Evolutionary conservation across 495 filamentous ascomycete genomes (phyloP), one percentile per base, ranked within the genome.

Genomic region (Penicillium lagena): DNA sequence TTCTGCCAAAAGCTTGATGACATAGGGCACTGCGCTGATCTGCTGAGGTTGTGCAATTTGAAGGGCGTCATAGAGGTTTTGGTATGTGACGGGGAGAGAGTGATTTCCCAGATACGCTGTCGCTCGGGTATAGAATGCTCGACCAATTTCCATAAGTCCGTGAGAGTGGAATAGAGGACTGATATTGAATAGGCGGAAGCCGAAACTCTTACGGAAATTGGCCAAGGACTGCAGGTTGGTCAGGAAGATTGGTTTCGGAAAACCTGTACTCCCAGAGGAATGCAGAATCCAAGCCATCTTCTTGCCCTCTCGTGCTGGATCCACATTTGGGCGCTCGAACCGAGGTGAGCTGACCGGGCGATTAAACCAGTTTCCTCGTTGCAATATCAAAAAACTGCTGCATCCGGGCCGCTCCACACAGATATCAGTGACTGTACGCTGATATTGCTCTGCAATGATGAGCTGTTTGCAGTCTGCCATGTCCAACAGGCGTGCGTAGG

Each of bases 211-310:
- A 8, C 52, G 50, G 40, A 55, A 61, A 40, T 67, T 64, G 6
- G 72, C 69, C 15, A 68, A 65, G 11, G 68, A 55, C 33, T 58
- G 60, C 13, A 59, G 53, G 40, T 70, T 58, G 10, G 62, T 61
- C 0, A 69, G 53, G 42, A 59, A 59, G 1, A 76, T 66, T 1
- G 78, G 73, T 47, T 82, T 81, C 2, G 79, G 79, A n/a, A 79
- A 64, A 2, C 79, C 78, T 5, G 78, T 82, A 6, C 73, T 78
- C 4, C 79, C 78, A 34, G 75, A 78, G 0, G 76, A 80, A 54
- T 81, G 79, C 38, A 75, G 55, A 12, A 81, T 79, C 58, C 73
- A 67, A 7, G 66, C 58, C 22, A 64, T 52, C 46, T 73, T 67
- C 29, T 66, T 56, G 66, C 72, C 35, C 45, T 58, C 53, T 29